Base-by-base conservation (phyloP, 768 basidiomycete genomes). In the Fistulinella prunicolor region DNA sequence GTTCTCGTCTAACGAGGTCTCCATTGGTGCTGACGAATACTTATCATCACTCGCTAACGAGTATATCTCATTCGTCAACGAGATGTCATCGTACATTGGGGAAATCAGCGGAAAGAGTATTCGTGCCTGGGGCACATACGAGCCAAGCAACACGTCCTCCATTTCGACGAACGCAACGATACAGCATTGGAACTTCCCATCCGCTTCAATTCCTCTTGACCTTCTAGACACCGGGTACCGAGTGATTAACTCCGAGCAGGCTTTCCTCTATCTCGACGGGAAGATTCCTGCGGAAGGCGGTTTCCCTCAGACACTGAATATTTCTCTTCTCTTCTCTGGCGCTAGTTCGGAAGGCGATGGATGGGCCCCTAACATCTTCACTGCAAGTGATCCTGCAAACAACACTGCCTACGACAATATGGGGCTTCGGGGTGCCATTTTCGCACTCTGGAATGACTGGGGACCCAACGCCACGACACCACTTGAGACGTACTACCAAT, bases 1-100 rank as follows among this genome's bases (percentile, higher is more conserved):
- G 70, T 72, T 70, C 51, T 51, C 69, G 17, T 58, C 68, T 43
- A 39, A 57, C 9, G 71, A 76, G 45, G 71, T 77, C 17, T 73
- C 73, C 8, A 75, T 77, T 30, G 75, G 75, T 12, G 73, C 73
- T 21, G 74, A 76, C 44, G 73, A 76, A 57, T 76, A 75, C 49
- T 48, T 53, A 9, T 32, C 66, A 8, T 54, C 62, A 6, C 56
- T 74, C 9, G 74, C 71, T 3, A 61, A 74, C 41, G 70, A 69
- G 39, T 77, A 75, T 50, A 68, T 71, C 38, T 55, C 65, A 8
- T 76, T 72, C 42, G 68, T 77, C 37, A 73, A 76, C 34, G 62
- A 61, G 40, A 73, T 77, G 73, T 62, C 70, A 14, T 55, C 58
- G 16, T 73, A 68, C 50, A 69, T 77, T 23, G 20, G 47, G 9